These are phyloP conservation scores for Saturnispora besseyi DNA, from an alignment of 805 yeast genomes.

Conservation along the genomic window DNA sequence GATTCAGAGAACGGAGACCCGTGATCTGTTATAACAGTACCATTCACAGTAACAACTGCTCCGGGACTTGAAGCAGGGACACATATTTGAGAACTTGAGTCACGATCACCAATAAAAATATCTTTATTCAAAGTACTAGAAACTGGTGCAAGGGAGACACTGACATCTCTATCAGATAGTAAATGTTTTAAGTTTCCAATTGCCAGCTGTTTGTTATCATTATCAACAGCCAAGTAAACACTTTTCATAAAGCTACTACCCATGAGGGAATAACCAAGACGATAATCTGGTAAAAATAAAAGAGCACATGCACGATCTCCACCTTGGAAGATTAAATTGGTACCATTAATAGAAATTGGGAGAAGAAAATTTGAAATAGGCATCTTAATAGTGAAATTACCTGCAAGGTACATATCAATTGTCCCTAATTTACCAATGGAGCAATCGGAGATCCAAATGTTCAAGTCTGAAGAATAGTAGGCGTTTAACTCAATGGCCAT, in stretches of 20 bases:
- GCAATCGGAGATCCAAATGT: constrained; percentile 59
- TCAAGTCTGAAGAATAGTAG: constrained; percentile 37
- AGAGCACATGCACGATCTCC: constrained; percentile 53
- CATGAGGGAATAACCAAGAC: constrained; percentile 41
- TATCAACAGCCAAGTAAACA: constrained; percentile 54
- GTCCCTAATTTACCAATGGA: constrained; percentile 41
- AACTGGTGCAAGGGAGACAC: not conserved
- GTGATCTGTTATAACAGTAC: constrained; percentile 3
- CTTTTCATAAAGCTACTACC: constrained; percentile 51
- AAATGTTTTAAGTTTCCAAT: constrained; percentile 33
- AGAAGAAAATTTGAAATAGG: constrained; percentile 42
- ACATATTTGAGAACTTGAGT: not conserved
- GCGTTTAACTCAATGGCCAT: constrained; percentile 67
- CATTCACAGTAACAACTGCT: constrained; percentile 1
- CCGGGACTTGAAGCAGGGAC: not conserved
- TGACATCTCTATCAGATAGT: constrained; percentile 20
- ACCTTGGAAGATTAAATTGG: constrained; percentile 37
- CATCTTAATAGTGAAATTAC: constrained; percentile 36
- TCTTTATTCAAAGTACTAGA: not conserved
- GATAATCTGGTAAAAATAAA: constrained; percentile 38
- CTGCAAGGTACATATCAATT: constrained; percentile 43
- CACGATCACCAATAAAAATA: constrained; percentile 1
- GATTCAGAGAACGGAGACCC: constrained; percentile 5
- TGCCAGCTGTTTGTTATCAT: constrained; percentile 47
- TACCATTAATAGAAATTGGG: constrained; percentile 29